Conservation (phyloP, 129 eudicot genomes). For the Heracleum sosnowskyi region DNA sequence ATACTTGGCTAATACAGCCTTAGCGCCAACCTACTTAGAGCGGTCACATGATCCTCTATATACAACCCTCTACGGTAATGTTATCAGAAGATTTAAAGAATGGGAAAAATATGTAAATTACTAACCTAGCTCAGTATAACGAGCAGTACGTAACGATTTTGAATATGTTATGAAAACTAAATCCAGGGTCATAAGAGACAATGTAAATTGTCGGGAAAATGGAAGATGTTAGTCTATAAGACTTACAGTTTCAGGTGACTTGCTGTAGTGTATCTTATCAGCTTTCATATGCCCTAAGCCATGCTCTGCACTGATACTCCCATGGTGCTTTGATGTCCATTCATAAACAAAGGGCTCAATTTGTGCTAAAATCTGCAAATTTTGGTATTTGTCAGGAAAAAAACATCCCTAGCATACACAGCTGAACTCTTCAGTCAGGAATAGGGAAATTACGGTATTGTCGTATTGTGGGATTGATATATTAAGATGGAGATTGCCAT, state of each 20-base stretch:
- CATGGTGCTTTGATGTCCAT: slow-evolving; percentile 90
- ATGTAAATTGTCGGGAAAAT: neutral
- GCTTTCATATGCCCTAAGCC: slow-evolving; percentile 97
- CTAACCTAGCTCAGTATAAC: neutral
- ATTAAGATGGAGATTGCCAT: slow-evolving; percentile 92
- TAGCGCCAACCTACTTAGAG: neutral
- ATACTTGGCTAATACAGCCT: neutral
- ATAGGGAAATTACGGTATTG: slow-evolving; percentile 51
- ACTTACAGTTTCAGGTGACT: slow-evolving; percentile 82
- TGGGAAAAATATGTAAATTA: neutral
- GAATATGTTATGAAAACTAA: neutral
- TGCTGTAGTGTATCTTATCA: slow-evolving; percentile 86
- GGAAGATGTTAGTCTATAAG: neutral
- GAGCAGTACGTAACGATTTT: neutral
- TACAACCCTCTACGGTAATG: neutral
- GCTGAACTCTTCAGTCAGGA: slow-evolving; percentile 4
- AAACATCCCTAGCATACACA: neutral
- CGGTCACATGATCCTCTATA: neutral
- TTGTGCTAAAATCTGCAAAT: slow-evolving; percentile 60
- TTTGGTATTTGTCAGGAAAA: slow-evolving; percentile 10
- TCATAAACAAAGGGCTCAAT: slow-evolving; percentile 97
- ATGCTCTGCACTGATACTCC: slow-evolving; percentile 99
- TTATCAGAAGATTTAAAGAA: neutral
- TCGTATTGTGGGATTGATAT: slow-evolving; percentile 63
- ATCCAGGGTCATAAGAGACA: neutral